A percentile compares a stretch with the other conserved stretches of the same genome.
These are phyloP conservation scores for Trichoderma breve DNA, from an alignment of 2,329 filamentous ascomycete species.

Conservation along the genomic window DNA sequence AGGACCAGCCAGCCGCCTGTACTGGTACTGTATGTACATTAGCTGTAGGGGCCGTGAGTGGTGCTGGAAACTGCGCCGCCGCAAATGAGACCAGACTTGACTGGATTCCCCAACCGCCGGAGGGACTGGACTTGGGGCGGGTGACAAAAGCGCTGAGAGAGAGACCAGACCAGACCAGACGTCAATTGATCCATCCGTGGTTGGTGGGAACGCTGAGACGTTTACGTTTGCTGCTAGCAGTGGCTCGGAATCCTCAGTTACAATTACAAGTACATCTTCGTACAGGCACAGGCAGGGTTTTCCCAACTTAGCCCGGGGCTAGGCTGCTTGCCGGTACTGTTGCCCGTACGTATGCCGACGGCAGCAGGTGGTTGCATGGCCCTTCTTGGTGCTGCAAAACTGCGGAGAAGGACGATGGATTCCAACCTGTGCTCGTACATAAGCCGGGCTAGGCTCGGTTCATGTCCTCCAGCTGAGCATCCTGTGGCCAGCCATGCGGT, in stretches of 20 bases:
- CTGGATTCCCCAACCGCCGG: neutral
- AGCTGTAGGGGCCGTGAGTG: constrained; percentile 12
- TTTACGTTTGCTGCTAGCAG: neutral
- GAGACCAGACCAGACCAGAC: neutral
- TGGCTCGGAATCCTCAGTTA: neutral
- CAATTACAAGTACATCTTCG: neutral
- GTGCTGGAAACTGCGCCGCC: constrained; percentile 17
- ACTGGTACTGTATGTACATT: no score
- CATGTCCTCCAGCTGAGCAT: neutral
- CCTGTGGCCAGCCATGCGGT: neutral
- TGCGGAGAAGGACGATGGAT: neutral
- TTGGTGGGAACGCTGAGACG: constrained; percentile 3
- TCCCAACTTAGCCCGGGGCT: neutral
- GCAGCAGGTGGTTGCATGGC: no score
- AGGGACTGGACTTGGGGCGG: neutral
- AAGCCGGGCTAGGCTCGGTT: neutral
- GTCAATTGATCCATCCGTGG: neutral
- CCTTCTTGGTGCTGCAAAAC: neutral
- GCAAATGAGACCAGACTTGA: neutral
- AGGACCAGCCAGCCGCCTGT: neutral
- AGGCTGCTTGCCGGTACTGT: neutral
- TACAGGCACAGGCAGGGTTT: neutral
- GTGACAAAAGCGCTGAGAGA: neutral
- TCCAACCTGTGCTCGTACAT: neutral
- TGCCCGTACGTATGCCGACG: neutral